phyloP scores from a whole-genome alignment of 192 early-diverging fungal genomes.

The Kappamyces sp. region DNA sequence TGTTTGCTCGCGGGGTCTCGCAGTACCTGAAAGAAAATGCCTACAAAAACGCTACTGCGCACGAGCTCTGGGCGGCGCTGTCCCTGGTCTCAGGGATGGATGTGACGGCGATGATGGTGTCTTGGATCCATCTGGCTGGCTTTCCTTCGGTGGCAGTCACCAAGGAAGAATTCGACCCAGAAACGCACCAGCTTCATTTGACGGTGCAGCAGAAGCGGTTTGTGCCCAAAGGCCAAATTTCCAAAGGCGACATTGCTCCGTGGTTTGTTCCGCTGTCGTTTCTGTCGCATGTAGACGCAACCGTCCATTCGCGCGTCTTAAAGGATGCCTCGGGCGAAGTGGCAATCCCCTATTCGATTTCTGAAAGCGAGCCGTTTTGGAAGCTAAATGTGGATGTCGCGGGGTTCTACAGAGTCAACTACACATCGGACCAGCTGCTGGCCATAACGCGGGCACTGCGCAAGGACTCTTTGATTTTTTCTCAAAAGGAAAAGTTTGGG shows the following conservation, averaged over 20 bases:
- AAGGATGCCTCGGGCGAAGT: constrained; percentile 16
- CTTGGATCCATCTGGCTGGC: constrained; percentile 72
- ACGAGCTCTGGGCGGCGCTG: constrained; percentile 73
- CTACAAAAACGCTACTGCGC: constrained; percentile 70
- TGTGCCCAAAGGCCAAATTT: constrained; percentile 54
- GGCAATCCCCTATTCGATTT: constrained; percentile 12
- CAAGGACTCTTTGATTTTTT: neutral
- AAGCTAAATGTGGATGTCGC: constrained; percentile 70
- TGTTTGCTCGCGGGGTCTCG: constrained; percentile 12
- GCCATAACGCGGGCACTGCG: neutral
- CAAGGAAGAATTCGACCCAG: constrained; percentile 26
- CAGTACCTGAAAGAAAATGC: constrained; percentile 62
- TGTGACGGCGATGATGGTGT: constrained; percentile 66
- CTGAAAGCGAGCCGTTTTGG: constrained; percentile 34
- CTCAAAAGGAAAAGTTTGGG: constrained; percentile 67
- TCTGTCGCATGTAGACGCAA: constrained; percentile 8
- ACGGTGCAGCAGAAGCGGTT: constrained; percentile 66
- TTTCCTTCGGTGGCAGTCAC: constrained; percentile 72
- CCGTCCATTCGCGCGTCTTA: constrained; percentile 39
- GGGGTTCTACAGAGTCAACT: constrained; percentile 67
- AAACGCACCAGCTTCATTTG: constrained; percentile 19
- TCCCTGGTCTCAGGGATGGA: constrained; percentile 65
- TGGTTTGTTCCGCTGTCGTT: constrained; percentile 70
- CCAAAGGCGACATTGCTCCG: constrained; percentile 52
- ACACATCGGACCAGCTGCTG: neutral